phyloP scores from a whole-genome alignment of 2,329 filamentous ascomycete species.

The Aspergillus persii region DNA sequence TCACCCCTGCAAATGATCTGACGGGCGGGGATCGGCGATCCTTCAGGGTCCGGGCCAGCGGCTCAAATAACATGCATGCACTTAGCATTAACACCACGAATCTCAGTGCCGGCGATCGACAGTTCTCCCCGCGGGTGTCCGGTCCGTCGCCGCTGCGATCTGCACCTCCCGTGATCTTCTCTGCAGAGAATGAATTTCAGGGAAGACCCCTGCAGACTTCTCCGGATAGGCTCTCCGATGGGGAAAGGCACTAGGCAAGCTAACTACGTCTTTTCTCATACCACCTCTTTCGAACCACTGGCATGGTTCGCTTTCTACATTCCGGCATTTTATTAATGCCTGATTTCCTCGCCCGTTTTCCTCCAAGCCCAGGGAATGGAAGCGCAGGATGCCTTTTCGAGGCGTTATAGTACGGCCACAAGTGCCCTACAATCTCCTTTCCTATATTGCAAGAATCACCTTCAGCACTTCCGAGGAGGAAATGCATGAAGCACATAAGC shows the following conservation, averaged over 20 bases:
- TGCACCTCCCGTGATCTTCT: slow-evolving; percentile 30
- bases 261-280: neutral
- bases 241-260: slow-evolving; percentile 11
- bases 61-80: slow-evolving; percentile 26
- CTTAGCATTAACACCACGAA: slow-evolving; percentile 31
- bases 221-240: slow-evolving; percentile 12
- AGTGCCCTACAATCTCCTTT: neutral
- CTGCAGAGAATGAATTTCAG: slow-evolving; percentile 27
- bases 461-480: slow-evolving; percentile 1
- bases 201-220: slow-evolving; percentile 25
- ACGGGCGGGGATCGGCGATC: slow-evolving; percentile 24
- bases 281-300: slow-evolving; percentile 9
- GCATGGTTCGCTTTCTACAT: slow-evolving; percentile 5
- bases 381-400: neutral
- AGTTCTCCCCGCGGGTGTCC: slow-evolving; percentile 18
- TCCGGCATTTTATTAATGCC: neutral
- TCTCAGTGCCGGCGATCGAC: slow-evolving; percentile 28
- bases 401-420: neutral
- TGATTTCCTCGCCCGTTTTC: neutral
- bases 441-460: slow-evolving; percentile 4
- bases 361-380: neutral
- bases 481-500: slow-evolving; percentile 1
- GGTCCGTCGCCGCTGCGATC: slow-evolving; percentile 28
- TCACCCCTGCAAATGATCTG: slow-evolving; percentile 23
- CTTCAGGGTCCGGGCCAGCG: slow-evolving; percentile 33